phyloP scores from a whole-genome alignment of 2,329 filamentous ascomycete species.

The Byssochlamys sp. region DNA sequence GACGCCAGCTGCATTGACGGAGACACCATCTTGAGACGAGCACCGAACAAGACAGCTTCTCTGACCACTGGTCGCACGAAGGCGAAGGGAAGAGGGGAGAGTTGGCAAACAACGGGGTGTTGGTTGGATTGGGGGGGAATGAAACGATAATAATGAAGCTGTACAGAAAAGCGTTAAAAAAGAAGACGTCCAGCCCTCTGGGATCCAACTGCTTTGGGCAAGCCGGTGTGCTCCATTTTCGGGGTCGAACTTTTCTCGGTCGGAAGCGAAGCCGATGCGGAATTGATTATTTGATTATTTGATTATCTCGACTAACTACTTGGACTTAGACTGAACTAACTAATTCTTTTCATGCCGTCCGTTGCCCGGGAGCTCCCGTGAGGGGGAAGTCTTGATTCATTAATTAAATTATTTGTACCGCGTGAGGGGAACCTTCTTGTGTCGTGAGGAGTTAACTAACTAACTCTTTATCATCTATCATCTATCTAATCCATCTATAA shows the following conservation, averaged over 20 bases:
- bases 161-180: neutral
- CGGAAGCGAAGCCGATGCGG: neutral
- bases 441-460: neutral
- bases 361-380: neutral
- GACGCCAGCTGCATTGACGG: slow-evolving; percentile 25
- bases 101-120: neutral
- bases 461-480: neutral
- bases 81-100: neutral
- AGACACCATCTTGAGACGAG: slow-evolving; percentile 24
- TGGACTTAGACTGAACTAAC: too few species aligned
- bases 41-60: slow-evolving; percentile 28
- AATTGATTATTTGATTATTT: too few species aligned
- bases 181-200: neutral
- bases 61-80: neutral
- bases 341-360: neutral
- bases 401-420: too few species aligned
- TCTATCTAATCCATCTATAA: neutral
- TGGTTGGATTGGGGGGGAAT: neutral
- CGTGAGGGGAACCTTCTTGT: neutral
- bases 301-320: too few species aligned
- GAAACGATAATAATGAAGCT: neutral
- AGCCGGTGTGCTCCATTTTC: slow-evolving; percentile 3
- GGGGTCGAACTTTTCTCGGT: neutral
- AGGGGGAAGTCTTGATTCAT: neutral
- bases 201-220: slow-evolving; percentile 2